Evolutionary conservation across 208 protist species (phyloP), one percentile per base, ranked within the genome.

Genomic region (Leishmania turanica): DNA sequence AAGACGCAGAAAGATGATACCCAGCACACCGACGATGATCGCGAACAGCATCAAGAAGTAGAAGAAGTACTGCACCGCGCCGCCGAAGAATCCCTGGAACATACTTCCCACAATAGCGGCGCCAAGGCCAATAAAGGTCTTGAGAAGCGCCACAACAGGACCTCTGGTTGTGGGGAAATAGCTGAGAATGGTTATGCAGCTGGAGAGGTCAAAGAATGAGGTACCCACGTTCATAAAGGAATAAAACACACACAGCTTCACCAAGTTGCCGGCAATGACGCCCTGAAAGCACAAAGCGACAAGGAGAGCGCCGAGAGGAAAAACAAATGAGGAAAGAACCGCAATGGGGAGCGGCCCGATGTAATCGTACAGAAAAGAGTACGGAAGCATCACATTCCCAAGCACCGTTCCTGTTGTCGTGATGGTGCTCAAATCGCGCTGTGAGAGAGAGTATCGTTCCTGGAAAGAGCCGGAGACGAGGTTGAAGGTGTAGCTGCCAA

Each of bases 101-200:
- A 93, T 89, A 15, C 79, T 81, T 24, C 85, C 91, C 15, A 92
- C 27, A 75, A 95, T 89, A 27, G 89, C 89, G 45, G 82, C 86
- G 34, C 90, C 91, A 51, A 95, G 88, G 42, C 91, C 91, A 47
- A 87, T 89, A 77, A 93, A 87, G 19, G 90, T 92, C 73, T 95
- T 95, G 60, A 92, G 78, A 21, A 95, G 47, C 2, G 89, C 91
- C 11, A 92, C 81, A 19, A 92, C 88, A n/a, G 82, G 75, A 24
- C 88, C 91, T 11, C 80, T 65, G 51, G 83, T 70, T 5, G 82
- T 82, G 17, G 91, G 91, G 78, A 95, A 95, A 70, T 87, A 78
- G 37, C 79, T 89, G 19, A 93, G 64, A 68, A 91, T 70, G 11
- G 88, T 91, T 79, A 93, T 87, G 40, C 89, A 79, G 54, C 82